Base-by-base conservation (phyloP, 78 protist species). In the Dictyostelium intermedium region DNA sequence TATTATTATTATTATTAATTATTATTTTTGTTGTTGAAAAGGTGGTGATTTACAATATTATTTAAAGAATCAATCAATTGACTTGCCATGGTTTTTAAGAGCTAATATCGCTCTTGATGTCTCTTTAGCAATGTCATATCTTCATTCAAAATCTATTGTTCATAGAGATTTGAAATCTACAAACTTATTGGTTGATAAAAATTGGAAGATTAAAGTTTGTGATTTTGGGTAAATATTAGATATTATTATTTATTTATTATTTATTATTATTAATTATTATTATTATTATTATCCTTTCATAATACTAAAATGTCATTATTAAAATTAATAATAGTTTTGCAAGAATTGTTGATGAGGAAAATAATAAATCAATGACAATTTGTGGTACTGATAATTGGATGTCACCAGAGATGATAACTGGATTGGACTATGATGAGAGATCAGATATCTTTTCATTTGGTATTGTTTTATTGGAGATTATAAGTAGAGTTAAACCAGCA, bases 341-440 rank as follows among this genome's bases (percentile, higher is more conserved):
- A 37, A 87, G 93, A 87, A 87, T 87, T 30, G 93, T 87, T 10
- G 93, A 87, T 79, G 93, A 87, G 60, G 93, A 80, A 3, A 89
- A 89, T 89, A 89, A 80, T 70, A 89, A 89, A 72, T 78, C 87
- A 63, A 78, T 80, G 94, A 72, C 92, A 7, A 89, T 89, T 80
- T 89, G 94, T 80, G 94, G 94, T n/a, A 89, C 94, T 47, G 94
- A 89, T 70, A 89, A 89, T 70, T 89, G 94, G 94, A 89, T 89
- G 94, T 74, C 84, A 80, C 86, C 86, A 82, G 86, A 89, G 39
- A 89, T 89, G 94, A 89, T 89, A 27, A 78, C 50, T 16, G 94
- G 94, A 32, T 69, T 80, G 35, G 94, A 89, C 70, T 89, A 89
- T 80, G 94, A 89, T 32, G 87, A 89, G 56, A 89, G 56, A 27